Base-by-base conservation (phyloP, 495 filamentous ascomycete genomes). In the Polyplosphaeria fusca region DNA sequence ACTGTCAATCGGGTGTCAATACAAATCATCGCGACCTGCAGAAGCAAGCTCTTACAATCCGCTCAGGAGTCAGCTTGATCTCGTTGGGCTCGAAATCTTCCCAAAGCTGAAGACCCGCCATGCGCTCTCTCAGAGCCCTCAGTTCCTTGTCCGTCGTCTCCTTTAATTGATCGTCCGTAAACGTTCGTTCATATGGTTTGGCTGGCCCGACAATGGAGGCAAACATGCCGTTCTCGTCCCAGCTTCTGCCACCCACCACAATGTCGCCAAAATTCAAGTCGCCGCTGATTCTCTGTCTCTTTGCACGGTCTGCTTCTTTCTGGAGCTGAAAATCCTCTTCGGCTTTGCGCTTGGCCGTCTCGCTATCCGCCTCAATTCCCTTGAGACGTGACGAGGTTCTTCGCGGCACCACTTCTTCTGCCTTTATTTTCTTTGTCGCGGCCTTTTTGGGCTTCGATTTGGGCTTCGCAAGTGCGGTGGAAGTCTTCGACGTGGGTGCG, bases 11-110 rank as follows among this genome's bases (percentile, higher is more conserved):
- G 12, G 30, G 12, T 14, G 46, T 58, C 26, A 56, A 30, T 28
- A 4, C 30, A 35, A 7, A 35, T 7, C 9, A n/a, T 35, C 7
- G 9, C 30, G 9, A 7, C 14, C 2, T 30, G 20, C 27, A 25
- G 51, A 47, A 37, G 12, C 18, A 14, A 45, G 27, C 16, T 59
- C 67, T 42, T 64, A 70, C 68, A 25, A 96, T 82, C 52, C 93
- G 77, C 69, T 97, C 91, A 0, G 90, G 91, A 0, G 88, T 92
- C 45, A 97, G 82, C 64, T 97, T 98, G 68, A 97, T 93, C 39
- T 88, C 88, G 65, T 83, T 88, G 0, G 91, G 89, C 18, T 82
- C 80, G 77, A 86, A 94, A 22, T 79, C 79, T 41, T 91, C 87
- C 74, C 91, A 98, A 14, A 98, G 68, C 54, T 85, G 76, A 35